Conservation (phyloP, 148 eudicot species). For the Dysphania ambrosioides region DNA sequence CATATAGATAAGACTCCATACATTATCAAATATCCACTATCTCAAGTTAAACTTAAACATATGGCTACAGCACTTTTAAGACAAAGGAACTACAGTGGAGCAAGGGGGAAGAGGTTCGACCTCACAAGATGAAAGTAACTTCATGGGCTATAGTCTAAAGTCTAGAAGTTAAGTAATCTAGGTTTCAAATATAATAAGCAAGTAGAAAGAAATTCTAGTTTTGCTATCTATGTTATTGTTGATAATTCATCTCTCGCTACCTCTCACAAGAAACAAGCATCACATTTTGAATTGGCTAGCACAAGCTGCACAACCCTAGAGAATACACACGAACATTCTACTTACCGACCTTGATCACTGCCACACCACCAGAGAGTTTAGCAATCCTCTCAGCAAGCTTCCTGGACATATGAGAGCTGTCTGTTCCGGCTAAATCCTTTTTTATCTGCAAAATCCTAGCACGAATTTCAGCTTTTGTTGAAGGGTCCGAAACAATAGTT, state of each 20-base stretch:
- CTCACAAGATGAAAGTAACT: too few relatives aligned
- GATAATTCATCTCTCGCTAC: too few relatives aligned
- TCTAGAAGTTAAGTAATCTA: background rate
- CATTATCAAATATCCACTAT: background rate
- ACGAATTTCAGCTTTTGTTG: slow-evolving; percentile 78
- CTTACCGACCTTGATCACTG: slow-evolving; percentile 68
- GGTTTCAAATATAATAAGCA: background rate
- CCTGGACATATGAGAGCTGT: slow-evolving; percentile 43
- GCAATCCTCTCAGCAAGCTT: slow-evolving; percentile 86
- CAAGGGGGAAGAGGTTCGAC: background rate
- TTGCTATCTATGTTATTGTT: too few relatives aligned
- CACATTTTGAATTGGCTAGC: background rate
- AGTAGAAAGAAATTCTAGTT: too few relatives aligned
- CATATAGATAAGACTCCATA: background rate
- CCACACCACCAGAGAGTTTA: slow-evolving; percentile 87
- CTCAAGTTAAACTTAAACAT: too few relatives aligned
- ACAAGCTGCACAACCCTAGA: background rate
- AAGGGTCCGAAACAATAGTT: slow-evolving; percentile 76
- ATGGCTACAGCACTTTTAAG: background rate
- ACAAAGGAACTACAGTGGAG: background rate
- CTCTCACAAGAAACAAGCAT: background rate
- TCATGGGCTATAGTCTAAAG: too few relatives aligned
- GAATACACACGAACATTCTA: slow-evolving; percentile 4
- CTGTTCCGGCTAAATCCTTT: slow-evolving; percentile 81
- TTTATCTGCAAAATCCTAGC: slow-evolving; percentile 87